Evolutionary conservation across 805 yeast genomes (phyloP).

Genomic region (Cyberlindnera subsufficiens): DNA sequence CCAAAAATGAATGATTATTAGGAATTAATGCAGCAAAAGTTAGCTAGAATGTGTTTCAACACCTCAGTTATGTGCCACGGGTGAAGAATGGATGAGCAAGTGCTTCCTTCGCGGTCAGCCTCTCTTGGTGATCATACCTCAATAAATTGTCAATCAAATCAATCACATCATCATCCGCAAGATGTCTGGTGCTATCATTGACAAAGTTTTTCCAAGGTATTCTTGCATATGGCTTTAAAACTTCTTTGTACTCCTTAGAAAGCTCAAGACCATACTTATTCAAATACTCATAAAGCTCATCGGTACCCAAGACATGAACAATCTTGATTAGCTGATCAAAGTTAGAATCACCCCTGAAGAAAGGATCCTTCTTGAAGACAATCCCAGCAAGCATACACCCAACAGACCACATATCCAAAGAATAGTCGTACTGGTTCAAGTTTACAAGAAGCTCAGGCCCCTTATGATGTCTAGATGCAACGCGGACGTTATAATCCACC

Average conservation of each 20-base stretch:
- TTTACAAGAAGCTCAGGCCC: constrained; percentile 90
- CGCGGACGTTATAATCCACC: constrained; percentile 86
- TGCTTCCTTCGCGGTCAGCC: constrained; percentile 86
- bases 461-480: constrained; percentile 87
- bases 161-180: constrained; percentile 70
- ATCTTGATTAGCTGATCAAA: constrained; percentile 89
- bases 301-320: constrained; percentile 82
- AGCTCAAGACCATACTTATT: constrained; percentile 65
- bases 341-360: constrained; percentile 87
- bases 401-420: constrained; percentile 89
- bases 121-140: constrained; percentile 81
- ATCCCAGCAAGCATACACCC: constrained; percentile 93
- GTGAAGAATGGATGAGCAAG: constrained; percentile 55
- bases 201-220: constrained; percentile 79
- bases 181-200: constrained; percentile 59
- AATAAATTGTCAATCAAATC: constrained; percentile 77
- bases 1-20: not conserved
- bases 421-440: constrained; percentile 83
- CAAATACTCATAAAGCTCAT: constrained; percentile 63
- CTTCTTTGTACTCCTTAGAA: constrained; percentile 70
- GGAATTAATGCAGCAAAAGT: not conserved
- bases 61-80: constrained; percentile 15
- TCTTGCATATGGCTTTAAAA: constrained; percentile 30
- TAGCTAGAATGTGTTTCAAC: not conserved
- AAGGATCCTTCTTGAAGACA: constrained; percentile 85